Percentiles rank a stretch among this genome's conserved stretches.
phyloP scores from a whole-genome alignment of 371 early-diverging fungal species.

The Nematocida sp. region DNA sequence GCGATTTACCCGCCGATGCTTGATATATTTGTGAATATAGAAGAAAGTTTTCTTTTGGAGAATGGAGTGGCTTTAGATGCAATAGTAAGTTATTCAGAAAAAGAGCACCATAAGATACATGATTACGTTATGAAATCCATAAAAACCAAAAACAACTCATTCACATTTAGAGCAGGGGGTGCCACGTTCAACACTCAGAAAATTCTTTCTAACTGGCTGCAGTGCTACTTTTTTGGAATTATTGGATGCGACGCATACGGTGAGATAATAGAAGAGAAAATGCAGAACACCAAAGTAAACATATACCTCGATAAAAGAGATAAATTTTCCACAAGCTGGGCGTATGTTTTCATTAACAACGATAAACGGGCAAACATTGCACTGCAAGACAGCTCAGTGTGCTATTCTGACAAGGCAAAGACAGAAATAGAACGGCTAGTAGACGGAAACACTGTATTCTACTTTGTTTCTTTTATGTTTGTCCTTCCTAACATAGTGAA shows the following conservation, averaged over 20 bases:
- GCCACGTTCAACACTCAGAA: conserved; percentile 59
- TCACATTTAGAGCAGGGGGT: conserved; percentile 35
- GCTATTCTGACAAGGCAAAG: conserved; percentile 19
- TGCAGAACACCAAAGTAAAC: conserved; percentile 27
- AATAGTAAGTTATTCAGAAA: conserved; percentile 32
- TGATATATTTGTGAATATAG: conserved; percentile 20
- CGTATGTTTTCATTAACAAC: conserved; percentile 37
- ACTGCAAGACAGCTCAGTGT: conserved; percentile 8
- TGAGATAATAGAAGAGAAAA: conserved; percentile 28
- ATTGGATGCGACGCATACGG: conserved; percentile 43
- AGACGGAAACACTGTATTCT: conserved; percentile 33
- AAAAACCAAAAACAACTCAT: background rate
- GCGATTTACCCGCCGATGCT: conserved; percentile 59
- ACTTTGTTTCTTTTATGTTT: conserved; percentile 56
- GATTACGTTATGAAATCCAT: background rate
- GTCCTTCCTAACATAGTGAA: conserved; percentile 22
- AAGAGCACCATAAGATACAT: conserved; percentile 24
- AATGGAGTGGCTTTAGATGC: conserved; percentile 18
- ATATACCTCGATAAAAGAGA: conserved; percentile 41
- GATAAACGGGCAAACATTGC: conserved; percentile 45
- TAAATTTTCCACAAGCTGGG: conserved; percentile 30
- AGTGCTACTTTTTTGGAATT: conserved; percentile 53
- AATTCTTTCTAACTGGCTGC: conserved; percentile 46
- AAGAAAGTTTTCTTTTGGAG: background rate
- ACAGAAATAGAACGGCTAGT: background rate